Percentiles rank a stretch among this genome's conserved stretches.
These are phyloP conservation scores for Podila clonocystis DNA, from an alignment of 192 early-diverging fungal genomes.

Conservation along the genomic window DNA sequence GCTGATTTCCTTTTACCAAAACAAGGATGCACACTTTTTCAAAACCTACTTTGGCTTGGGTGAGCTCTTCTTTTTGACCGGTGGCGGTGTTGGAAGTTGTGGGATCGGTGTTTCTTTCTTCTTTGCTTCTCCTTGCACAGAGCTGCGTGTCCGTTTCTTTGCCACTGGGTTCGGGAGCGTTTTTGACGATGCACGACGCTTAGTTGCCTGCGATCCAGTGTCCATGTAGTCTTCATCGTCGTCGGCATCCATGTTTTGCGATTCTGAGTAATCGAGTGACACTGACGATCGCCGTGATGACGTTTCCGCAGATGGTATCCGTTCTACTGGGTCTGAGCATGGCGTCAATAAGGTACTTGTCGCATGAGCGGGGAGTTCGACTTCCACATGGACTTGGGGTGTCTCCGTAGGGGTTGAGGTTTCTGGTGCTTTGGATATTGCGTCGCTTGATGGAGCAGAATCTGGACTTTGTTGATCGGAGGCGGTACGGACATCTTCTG, in stretches of 20 bases:
- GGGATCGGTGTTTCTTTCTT: slow-evolving; percentile 9
- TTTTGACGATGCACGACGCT: slow-evolving; percentile 16
- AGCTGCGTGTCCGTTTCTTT: slow-evolving; percentile 23
- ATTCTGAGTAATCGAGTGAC: background rate
- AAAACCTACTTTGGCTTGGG: slow-evolving; percentile 13
- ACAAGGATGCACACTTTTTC: background rate
- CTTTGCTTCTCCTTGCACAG: slow-evolving; percentile 7
- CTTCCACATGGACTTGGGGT: too few species aligned
- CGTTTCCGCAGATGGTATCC: background rate
- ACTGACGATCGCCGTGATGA: background rate
- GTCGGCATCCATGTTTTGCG: background rate
- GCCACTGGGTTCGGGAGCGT: background rate
- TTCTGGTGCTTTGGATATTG: too few species aligned
- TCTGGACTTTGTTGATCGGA: too few species aligned
- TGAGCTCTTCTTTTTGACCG: slow-evolving; percentile 2
- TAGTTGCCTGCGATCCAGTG: slow-evolving; percentile 5
- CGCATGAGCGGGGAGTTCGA: too few species aligned
- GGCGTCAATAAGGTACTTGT: too few species aligned
- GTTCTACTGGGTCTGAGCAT: background rate
- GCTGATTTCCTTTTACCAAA: too few species aligned
- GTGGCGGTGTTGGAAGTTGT: background rate
- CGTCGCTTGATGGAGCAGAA: too few species aligned
- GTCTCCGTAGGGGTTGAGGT: too few species aligned
- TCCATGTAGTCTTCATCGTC: slow-evolving; percentile 13
- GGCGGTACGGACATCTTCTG: too few species aligned